Evolutionary conservation across 306 rosid species (phyloP).

Genomic region (Lablab purpureus): DNA sequence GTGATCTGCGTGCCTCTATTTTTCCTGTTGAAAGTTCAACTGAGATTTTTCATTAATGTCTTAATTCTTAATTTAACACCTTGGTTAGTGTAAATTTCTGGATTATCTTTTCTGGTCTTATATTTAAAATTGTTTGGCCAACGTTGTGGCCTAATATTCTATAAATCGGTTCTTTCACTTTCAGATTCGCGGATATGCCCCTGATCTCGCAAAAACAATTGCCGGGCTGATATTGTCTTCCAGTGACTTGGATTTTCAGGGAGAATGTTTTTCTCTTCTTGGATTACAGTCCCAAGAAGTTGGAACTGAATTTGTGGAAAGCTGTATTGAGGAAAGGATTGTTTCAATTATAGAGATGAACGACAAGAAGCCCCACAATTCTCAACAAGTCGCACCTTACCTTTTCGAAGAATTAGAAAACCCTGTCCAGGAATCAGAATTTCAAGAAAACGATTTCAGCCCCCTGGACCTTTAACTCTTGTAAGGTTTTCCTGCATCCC

Average conservation of each 20-base stretch:
- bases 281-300: constrained; percentile 70
- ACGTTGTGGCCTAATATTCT: background rate
- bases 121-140: background rate
- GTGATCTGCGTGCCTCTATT: constrained; percentile 10
- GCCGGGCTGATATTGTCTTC: constrained; percentile 84
- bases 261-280: constrained; percentile 83
- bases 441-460: constrained; percentile 53
- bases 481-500: constrained; percentile 17
- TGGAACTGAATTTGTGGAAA: constrained; percentile 65
- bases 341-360: constrained; percentile 73
- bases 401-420: constrained; percentile 63
- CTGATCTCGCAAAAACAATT: constrained; percentile 86
- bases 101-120: constrained; percentile 10
- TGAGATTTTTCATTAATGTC: background rate
- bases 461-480: constrained; percentile 56
- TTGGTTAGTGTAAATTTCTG: constrained; percentile 12
- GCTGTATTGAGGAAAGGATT: constrained; percentile 66
- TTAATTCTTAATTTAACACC: constrained; percentile 10
- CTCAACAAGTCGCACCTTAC: constrained; percentile 62
- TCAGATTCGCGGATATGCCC: constrained; percentile 80
- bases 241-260: constrained; percentile 67
- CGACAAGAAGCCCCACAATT: constrained; percentile 65
- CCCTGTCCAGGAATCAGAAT: constrained; percentile 48
- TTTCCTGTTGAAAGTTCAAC: background rate
- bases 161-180: constrained; percentile 33